phyloP scores from a whole-genome alignment of 2,329 filamentous ascomycete genomes.

The Phyllosticta citrichinensis region DNA sequence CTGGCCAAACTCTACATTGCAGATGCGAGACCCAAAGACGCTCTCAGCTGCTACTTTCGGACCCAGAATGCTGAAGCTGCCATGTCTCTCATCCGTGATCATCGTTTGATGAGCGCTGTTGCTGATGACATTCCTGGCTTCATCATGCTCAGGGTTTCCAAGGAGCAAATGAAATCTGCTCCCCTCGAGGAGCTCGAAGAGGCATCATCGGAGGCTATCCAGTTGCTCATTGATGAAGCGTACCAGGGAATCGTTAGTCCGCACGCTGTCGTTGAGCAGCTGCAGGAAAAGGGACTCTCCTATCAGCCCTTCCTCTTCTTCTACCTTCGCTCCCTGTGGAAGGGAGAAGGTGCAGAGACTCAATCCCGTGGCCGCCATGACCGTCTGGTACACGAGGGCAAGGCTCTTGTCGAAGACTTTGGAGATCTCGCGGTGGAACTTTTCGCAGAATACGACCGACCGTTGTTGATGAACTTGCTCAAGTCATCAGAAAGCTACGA shows the following conservation, averaged over 20 bases:
- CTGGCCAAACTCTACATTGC: conserved; percentile 78
- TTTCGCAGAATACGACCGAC: conserved; percentile 74
- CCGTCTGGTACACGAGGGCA: conserved; percentile 46
- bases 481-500: conserved; percentile 76
- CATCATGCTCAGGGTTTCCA: conserved; percentile 73
- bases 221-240: conserved; percentile 80
- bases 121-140: conserved; percentile 84
- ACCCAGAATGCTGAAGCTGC: conserved; percentile 86
- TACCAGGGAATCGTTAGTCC: conserved; percentile 78
- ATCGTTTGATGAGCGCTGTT: conserved; percentile 82
- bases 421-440: conserved; percentile 78
- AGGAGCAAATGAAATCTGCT: conserved; percentile 56
- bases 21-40: conserved; percentile 70
- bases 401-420: conserved; percentile 69
- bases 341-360: conserved; percentile 51
- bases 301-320: conserved; percentile 76
- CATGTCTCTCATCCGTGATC: conserved; percentile 75
- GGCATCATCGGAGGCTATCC: conserved; percentile 72
- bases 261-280: conserved; percentile 65
- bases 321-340: conserved; percentile 82
- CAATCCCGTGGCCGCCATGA: conserved; percentile 21
- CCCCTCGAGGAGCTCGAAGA: conserved; percentile 63
- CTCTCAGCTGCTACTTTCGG: conserved; percentile 77
- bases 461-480: conserved; percentile 76
- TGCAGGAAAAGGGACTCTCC: conserved; percentile 50